Percentiles rank a stretch among this genome's conserved stretches.
Conservation (phyloP, 495 filamentous ascomycete species). For the Delitschia confertaspora region DNA sequence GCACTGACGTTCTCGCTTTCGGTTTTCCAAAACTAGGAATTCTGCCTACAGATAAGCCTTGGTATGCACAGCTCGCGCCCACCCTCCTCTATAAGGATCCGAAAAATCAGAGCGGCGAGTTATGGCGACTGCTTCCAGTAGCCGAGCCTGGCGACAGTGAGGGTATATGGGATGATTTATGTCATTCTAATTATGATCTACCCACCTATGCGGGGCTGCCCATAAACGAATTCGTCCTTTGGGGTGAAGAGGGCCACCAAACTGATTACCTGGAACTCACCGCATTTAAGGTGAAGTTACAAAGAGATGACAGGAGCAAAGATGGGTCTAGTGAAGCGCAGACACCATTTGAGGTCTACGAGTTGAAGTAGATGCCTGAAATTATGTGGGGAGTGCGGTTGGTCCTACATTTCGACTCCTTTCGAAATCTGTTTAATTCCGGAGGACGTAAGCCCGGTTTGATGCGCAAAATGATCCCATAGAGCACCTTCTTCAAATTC, state of each 20-base stretch:
- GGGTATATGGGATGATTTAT: constrained; percentile 31
- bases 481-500: no score
- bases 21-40: background rate
- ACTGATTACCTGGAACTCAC: constrained; percentile 25
- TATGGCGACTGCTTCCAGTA: constrained; percentile 21
- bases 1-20: constrained; percentile 23
- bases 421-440: no score
- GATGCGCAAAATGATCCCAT: no score
- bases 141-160: constrained; percentile 13
- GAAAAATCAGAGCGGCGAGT: constrained; percentile 23
- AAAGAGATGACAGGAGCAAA: background rate
- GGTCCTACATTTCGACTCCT: no score
- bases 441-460: no score
- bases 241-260: constrained; percentile 13
- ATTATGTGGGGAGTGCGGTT: no score
- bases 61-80: constrained; percentile 27
- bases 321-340: no score
- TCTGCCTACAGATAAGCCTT: constrained; percentile 1
- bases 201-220: constrained; percentile 28
- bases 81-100: constrained; percentile 31
- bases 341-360: no score
- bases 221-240: constrained; percentile 33
- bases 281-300: constrained; percentile 24
- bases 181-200: constrained; percentile 26
- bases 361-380: no score